phyloP scores from a whole-genome alignment of 495 filamentous ascomycete genomes.

The Penicillium tannophilum region DNA sequence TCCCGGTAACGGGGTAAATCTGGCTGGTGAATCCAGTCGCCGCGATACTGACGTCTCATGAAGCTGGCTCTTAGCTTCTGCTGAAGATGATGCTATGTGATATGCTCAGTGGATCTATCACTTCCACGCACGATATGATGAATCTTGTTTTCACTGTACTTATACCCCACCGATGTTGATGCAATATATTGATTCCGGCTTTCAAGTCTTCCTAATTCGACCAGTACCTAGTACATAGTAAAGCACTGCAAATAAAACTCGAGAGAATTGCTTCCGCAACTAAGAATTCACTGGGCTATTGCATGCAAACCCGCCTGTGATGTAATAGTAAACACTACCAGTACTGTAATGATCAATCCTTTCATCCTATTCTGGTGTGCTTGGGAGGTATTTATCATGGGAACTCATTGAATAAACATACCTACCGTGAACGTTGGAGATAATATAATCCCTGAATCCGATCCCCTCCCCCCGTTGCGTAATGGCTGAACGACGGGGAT shows the following conservation, averaged over 20 bases:
- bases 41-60: neutral
- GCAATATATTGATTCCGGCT: neutral
- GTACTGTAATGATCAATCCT: too few relatives aligned
- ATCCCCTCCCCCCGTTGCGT: too few relatives aligned
- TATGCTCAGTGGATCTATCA: neutral
- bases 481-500: too few relatives aligned
- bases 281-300: neutral
- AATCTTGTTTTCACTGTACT: conserved; percentile 25
- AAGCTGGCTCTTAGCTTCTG: neutral
- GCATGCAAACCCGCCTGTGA: neutral
- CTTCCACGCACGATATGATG: conserved; percentile 37
- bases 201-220: neutral
- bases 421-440: too few relatives aligned
- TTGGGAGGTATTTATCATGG: too few relatives aligned
- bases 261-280: neutral
- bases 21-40: neutral
- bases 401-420: too few relatives aligned
- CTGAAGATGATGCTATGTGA: neutral
- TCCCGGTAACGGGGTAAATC: neutral
- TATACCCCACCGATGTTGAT: conserved; percentile 18
- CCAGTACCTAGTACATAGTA: neutral
- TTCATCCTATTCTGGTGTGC: too few relatives aligned
- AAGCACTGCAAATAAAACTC: neutral
- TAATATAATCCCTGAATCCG: too few relatives aligned
- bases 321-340: too few relatives aligned